Evolutionary conservation across 768 basidiomycete genomes (phyloP), one percentile per base, ranked within the genome.

Genomic region (Leccinum arenicola): DNA sequence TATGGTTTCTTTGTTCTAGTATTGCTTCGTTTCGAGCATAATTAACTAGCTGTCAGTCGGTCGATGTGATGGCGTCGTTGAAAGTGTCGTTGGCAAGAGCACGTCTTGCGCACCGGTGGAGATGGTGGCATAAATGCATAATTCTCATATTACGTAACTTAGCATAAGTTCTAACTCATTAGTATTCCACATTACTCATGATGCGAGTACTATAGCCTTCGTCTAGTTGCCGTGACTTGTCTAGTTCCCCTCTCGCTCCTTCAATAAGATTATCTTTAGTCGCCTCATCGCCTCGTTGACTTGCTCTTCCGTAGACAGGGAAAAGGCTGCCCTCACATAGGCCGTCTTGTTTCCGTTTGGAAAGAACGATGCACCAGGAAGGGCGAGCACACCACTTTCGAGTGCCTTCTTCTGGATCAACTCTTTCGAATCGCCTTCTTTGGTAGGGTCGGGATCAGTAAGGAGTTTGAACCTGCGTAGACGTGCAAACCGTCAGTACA

Each of bases 311-410:
- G 77, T 75, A 19, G 84, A 75, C 58, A 90, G 70, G 68, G 90
- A 91, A 75, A 96, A 97, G 40, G 90, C 80, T 17, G 91, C 91
- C 47, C 95, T 82, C 29, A 95, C 89, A 69, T 88, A 91, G 23
- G 85, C 78, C 7, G 88, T 87, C 68, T 80, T 84, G 43, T 81
- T 75, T 12, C 84, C 86, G 59, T 81, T 84, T 15, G 94, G 92
- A 57, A 88, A 77, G 76, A 95, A 95, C 19, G 85, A 85, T 2
- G 82, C 86, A 15, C 95, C 95, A 1, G 95, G 95, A 11, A 97
- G 81, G 17, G 91, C 93, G n/a, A 97, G 83, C 8, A 97, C 90
- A 19, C 93, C 94, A 23, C 83, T 82, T 63, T 86, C 84, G 56
- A 91, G 81, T 10, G 93, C 93, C 55, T 84, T 85, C 7, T 82